Conservation (phyloP, 2,329 filamentous ascomycete genomes). For the Aspergillus cejpii region DNA sequence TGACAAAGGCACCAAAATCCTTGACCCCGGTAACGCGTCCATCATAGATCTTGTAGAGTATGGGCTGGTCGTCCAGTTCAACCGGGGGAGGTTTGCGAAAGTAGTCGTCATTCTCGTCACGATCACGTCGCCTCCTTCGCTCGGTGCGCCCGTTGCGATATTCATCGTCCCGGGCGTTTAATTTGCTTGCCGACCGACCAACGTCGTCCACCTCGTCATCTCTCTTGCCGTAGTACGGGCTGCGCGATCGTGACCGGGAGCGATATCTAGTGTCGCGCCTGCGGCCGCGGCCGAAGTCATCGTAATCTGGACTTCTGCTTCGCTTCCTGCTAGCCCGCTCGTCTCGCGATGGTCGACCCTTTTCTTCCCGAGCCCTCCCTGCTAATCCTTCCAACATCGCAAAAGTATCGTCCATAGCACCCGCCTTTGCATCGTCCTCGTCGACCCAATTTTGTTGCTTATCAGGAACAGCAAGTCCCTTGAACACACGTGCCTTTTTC, state of each 20-base stretch:
- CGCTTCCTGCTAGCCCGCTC: slow-evolving; percentile 45
- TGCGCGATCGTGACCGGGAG: slow-evolving; percentile 50
- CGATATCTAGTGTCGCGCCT: slow-evolving; percentile 38
- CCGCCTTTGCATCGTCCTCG: slow-evolving; percentile 44
- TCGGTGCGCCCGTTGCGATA: slow-evolving; percentile 43
- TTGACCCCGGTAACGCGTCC: slow-evolving; percentile 88
- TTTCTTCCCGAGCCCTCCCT: slow-evolving; percentile 50
- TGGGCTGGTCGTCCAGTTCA: slow-evolving; percentile 73
- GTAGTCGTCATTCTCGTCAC: slow-evolving; percentile 47
- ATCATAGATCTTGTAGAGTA: slow-evolving; percentile 81
- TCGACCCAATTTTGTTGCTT: slow-evolving; percentile 50
- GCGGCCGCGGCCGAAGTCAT: slow-evolving; percentile 45
- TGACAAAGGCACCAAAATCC: slow-evolving; percentile 93
- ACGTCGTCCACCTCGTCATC: slow-evolving; percentile 56
- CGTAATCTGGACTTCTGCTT: slow-evolving; percentile 47
- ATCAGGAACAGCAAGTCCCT: slow-evolving; percentile 80
- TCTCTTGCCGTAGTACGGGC: slow-evolving; percentile 35
- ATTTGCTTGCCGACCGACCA: slow-evolving; percentile 44
- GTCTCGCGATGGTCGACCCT: slow-evolving; percentile 30
- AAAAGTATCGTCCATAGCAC: slow-evolving; percentile 86
- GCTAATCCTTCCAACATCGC: slow-evolving; percentile 84
- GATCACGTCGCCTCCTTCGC: slow-evolving; percentile 35
- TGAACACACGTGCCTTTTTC: slow-evolving; percentile 82
- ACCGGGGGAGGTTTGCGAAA: slow-evolving; percentile 60
- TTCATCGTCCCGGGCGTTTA: slow-evolving; percentile 32